These are phyloP conservation scores for Cercospora citrullina DNA, from an alignment of 2,329 filamentous ascomycete genomes.

Conservation along the genomic window DNA sequence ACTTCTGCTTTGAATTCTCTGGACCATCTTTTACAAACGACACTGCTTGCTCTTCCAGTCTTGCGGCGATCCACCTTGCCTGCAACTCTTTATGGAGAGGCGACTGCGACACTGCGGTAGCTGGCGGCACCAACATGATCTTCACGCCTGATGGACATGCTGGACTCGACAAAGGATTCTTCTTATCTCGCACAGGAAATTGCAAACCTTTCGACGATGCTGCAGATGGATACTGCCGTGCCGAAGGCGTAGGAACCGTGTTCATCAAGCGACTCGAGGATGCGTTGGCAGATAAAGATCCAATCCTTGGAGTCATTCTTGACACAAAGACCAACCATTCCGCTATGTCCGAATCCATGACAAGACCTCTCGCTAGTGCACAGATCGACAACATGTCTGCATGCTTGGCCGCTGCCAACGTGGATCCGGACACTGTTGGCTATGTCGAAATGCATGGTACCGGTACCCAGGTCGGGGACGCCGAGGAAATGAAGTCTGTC, in stretches of 20 bases:
- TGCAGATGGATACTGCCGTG: conserved; percentile 42
- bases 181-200: conserved; percentile 24
- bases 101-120: conserved; percentile 26
- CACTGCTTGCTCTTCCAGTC: conserved; percentile 75
- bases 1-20: conserved; percentile 57
- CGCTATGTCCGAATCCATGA: conserved; percentile 1
- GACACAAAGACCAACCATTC: conserved; percentile 41
- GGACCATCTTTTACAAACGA: conserved; percentile 72
- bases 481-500: conserved; percentile 14
- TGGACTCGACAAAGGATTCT: conserved; percentile 23
- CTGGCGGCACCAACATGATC: conserved; percentile 15
- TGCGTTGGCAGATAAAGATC: conserved; percentile 42
- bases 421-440: neutral
- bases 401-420: conserved; percentile 18
- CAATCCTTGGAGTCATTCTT: conserved; percentile 33
- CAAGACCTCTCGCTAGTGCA: conserved; percentile 16
- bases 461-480: conserved; percentile 20
- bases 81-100: conserved; percentile 60
- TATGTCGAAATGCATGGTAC: conserved; percentile 25
- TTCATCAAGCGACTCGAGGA: conserved; percentile 41
- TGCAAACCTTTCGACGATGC: conserved; percentile 37
- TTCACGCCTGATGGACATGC: conserved; percentile 33
- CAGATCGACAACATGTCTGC: conserved; percentile 1
- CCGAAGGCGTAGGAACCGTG: conserved; percentile 34
- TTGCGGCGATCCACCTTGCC: conserved; percentile 69